A percentile compares a stretch with the other conserved stretches of the same genome.
Conservation (phyloP, 2,329 filamentous ascomycete genomes). For the Pseudogymnoascus sp. region DNA sequence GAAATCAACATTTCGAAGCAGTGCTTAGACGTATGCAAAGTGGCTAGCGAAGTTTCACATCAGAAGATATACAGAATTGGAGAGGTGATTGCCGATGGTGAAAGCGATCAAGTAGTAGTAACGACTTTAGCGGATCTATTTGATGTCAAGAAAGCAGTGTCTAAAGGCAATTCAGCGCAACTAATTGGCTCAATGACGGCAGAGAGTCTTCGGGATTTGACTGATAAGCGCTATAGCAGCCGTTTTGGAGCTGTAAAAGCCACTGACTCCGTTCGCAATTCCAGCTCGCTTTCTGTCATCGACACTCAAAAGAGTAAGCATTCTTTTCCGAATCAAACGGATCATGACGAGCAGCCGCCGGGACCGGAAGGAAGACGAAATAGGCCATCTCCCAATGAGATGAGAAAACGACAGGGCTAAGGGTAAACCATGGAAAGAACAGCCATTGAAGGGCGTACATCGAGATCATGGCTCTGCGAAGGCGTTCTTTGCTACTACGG, state of each 20-base stretch:
- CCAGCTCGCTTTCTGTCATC: constrained; percentile 12
- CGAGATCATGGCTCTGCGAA: no score
- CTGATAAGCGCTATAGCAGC: constrained; percentile 28
- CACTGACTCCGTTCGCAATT: constrained; percentile 12
- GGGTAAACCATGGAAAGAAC: no score
- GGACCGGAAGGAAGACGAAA: constrained; percentile 18
- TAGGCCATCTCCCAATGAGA: constrained; percentile 25
- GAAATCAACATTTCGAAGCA: no score
- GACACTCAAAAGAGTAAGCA: constrained; percentile 13
- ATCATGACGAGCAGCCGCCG: constrained; percentile 20
- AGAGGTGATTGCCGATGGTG: background rate
- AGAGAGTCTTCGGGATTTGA: constrained; percentile 24
- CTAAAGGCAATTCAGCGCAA: constrained; percentile 30
- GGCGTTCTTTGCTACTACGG: no score
- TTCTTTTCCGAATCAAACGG: constrained; percentile 14
- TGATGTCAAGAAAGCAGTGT: constrained; percentile 32
- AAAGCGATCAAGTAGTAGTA: constrained; percentile 28
- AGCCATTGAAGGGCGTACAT: no score
- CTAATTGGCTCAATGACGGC: constrained; percentile 32
- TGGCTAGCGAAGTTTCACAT: constrained; percentile 16
- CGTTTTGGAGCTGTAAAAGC: constrained; percentile 21
- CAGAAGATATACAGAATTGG: constrained; percentile 27
- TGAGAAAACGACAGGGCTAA: constrained; percentile 24
- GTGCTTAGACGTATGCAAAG: no score
- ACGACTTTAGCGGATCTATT: constrained; percentile 37